Conservation (phyloP, 2,329 filamentous ascomycete species). For the Trichoderma asperellum region DNA sequence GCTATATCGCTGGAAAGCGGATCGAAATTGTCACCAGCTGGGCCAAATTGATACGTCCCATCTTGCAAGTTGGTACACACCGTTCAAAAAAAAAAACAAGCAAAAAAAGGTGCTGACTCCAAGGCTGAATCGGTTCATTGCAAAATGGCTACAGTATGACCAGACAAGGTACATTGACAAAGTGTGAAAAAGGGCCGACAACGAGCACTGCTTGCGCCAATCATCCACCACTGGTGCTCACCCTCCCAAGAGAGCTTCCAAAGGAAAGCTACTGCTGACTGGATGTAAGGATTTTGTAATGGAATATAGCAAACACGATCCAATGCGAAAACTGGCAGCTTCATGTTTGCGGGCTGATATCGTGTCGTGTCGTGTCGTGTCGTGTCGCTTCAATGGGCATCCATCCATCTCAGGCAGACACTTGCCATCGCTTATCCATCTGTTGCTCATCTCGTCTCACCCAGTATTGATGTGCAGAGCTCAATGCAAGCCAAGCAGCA, state of each 20-base stretch:
- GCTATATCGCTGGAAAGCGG: not conserved
- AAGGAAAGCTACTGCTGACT: not conserved
- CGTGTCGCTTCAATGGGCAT: not conserved
- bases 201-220: slow-evolving; percentile 4
- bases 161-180: slow-evolving; percentile 12
- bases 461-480: not conserved
- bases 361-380: not conserved
- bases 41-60: not conserved
- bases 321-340: not conserved
- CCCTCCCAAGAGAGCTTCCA: not conserved
- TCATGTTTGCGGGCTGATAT: slow-evolving; percentile 3
- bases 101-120: not conserved
- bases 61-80: not conserved
- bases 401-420: not conserved
- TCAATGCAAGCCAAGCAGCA: not conserved
- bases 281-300: not conserved
- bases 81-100: not conserved
- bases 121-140: slow-evolving; percentile 1
- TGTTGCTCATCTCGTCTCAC: not conserved
- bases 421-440: not conserved
- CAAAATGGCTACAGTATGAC: not conserved
- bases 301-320: not conserved
- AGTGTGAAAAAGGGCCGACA: slow-evolving; percentile 23
- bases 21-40: not conserved
- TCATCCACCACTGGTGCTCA: slow-evolving; percentile 1